Evolutionary conservation across 371 early-diverging fungal species (phyloP), one percentile per base, ranked within the genome.

Genomic region (Mucor irregularis): DNA sequence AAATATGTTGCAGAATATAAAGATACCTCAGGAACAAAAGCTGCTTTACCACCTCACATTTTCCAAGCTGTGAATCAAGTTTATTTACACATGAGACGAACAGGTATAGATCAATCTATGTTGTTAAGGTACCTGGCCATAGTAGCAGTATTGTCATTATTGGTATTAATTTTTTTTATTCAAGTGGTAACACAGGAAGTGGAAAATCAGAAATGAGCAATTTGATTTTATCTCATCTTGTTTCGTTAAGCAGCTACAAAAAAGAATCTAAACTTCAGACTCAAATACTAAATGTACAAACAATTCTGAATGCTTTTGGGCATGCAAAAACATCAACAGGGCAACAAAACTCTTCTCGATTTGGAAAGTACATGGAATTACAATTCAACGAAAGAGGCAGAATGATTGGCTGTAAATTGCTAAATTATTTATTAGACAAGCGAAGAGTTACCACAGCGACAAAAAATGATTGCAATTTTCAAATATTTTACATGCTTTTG

Each of bases 391-490:
- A 85, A 59, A 83, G 87, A 29, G 93, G 96, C 11, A 85, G 89
- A 13, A 86, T 98, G 71, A 76, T 88, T n/a, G 96, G 98, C 26
- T 88, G 89, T n/a, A 96, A 94, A 73, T 71, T 91, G 48, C 81
- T 96, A 51, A 92, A 94, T 56, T 98, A 95, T 74, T 74, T 97
- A 40, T 74, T 99, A 37, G 98, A 99, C 56, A 91, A 91, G 71
- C 74, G 72, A 46, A 82, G 94, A 24, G 82, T 93, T 8, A 74
- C 6, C 69, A 74, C 17, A 34, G 39, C 19, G 45, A 82, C 31
- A 88, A 95, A 59, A 83, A 90, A 59, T 17, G 47, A 28, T 11
- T 47, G 17, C 47, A 96, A 87, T 68, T 98, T 96, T 70, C 93
- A 98, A 65, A 87, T 95, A 33, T 94, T 98, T 66, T 92, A 96